Percentiles rank a stretch among this genome's conserved stretches.
Evolutionary conservation across 495 filamentous ascomycete genomes (phyloP).

Genomic region (Parmelia sp.): DNA sequence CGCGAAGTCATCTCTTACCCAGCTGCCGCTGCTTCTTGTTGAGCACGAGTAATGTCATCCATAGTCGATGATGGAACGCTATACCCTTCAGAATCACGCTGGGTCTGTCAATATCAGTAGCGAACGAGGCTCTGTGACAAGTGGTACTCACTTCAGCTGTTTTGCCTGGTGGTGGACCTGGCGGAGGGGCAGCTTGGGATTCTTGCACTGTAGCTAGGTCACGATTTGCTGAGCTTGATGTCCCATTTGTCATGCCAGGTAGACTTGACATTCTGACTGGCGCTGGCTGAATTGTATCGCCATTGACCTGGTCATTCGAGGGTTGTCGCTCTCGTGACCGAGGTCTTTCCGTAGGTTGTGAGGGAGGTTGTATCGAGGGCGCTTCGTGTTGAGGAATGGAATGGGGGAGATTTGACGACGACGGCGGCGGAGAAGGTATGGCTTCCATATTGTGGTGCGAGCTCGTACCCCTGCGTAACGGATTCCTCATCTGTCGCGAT

Average conservation of each 20-base stretch:
- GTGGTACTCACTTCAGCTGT: constrained; percentile 17
- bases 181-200: constrained; percentile 26
- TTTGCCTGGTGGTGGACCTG: constrained; percentile 24
- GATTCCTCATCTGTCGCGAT: constrained; percentile 26
- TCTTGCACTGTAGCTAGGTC: constrained; percentile 28
- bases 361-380: neutral
- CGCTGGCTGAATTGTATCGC: constrained; percentile 25
- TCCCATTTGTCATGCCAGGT: constrained; percentile 30
- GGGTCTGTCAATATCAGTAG: constrained; percentile 32
- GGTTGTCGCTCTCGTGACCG: constrained; percentile 26
- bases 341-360: constrained; percentile 15
- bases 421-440: constrained; percentile 30
- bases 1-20: constrained; percentile 28
- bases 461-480: constrained; percentile 26
- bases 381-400: constrained; percentile 19
- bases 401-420: constrained; percentile 20
- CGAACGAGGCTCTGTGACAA: neutral
- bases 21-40: constrained; percentile 66
- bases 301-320: constrained; percentile 26
- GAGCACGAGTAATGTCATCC: constrained; percentile 78
- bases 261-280: constrained; percentile 27
- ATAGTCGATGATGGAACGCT: constrained; percentile 59
- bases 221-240: constrained; percentile 14
- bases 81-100: constrained; percentile 56
- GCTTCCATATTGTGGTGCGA: constrained; percentile 28